These are phyloP conservation scores for Magnusiomyces suaveolens DNA, from an alignment of 1,139 yeast species.

Conservation along the genomic window DNA sequence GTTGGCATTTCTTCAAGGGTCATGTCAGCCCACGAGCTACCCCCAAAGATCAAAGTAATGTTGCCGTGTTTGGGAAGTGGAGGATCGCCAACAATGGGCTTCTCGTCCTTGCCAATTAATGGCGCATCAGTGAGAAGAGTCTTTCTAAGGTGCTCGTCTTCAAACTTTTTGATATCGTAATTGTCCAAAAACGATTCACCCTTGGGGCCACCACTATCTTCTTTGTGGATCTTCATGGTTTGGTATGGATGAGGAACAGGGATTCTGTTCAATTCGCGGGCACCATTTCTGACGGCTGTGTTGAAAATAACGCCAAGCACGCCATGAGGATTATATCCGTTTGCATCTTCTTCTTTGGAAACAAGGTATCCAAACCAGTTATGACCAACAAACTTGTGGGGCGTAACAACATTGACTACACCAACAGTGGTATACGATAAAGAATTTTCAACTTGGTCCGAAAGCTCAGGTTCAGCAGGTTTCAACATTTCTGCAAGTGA, in stretches of 20 bases:
- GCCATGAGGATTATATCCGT: constrained; percentile 43
- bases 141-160: constrained; percentile 11
- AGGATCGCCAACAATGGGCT: constrained; percentile 2
- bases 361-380: constrained; percentile 84
- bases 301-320: constrained; percentile 85
- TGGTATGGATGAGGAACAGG: constrained; percentile 13
- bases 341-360: constrained; percentile 42
- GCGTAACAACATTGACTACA: constrained; percentile 30
- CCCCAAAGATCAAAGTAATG: constrained; percentile 86
- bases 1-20: constrained; percentile 37
- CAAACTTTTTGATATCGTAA: constrained; percentile 9
- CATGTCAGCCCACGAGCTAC: constrained; percentile 44
- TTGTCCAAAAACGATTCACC: constrained; percentile 13
- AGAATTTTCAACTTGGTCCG: constrained; percentile 16
- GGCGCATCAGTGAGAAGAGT: constrained; percentile 11
- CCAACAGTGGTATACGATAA: constrained; percentile 28
- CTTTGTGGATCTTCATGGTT: constrained; percentile 9
- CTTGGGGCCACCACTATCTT: constrained; percentile 5
- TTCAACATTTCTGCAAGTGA: constrained; percentile 17
- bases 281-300: constrained; percentile 46
- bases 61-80: constrained; percentile 41
- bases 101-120: constrained; percentile 2
- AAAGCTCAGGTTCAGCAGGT: constrained; percentile 14
- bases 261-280: constrained; percentile 15
- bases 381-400: constrained; percentile 23